Evolutionary conservation across 371 early-diverging fungal genomes (phyloP).

Genomic region (Mortierella sp.): DNA sequence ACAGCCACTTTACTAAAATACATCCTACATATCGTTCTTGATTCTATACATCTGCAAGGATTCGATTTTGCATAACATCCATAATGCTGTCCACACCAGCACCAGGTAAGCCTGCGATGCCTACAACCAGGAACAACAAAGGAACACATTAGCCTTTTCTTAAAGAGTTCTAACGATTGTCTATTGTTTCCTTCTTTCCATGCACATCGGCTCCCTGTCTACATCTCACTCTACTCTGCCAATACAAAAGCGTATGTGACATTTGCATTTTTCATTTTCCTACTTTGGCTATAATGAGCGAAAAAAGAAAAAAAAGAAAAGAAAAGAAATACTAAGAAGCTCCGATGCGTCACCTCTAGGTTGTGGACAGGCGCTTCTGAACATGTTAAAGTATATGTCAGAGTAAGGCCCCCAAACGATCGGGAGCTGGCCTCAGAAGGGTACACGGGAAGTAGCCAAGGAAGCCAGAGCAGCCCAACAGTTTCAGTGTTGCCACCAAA

Average conservation of each 20-base stretch:
- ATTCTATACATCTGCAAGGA: background rate
- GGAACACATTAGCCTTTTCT: background rate
- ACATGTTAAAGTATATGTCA: slow-evolving; percentile 53
- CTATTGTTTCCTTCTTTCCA: background rate
- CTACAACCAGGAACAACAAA: background rate
- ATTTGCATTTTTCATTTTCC: no score
- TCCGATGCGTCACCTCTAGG: background rate
- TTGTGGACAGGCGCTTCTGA: slow-evolving; percentile 45
- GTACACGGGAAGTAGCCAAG: slow-evolving; percentile 28
- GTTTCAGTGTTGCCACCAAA: slow-evolving; percentile 30
- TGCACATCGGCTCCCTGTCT: background rate
- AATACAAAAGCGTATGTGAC: background rate
- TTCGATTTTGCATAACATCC: background rate
- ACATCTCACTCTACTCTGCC: background rate
- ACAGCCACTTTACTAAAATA: background rate
- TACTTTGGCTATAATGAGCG: background rate
- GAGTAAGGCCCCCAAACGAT: slow-evolving; percentile 54
- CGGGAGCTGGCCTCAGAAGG: slow-evolving; percentile 44
- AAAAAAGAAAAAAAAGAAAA: background rate
- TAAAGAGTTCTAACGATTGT: background rate
- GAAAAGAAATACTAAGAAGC: background rate
- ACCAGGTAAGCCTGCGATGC: slow-evolving; percentile 14
- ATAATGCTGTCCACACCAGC: slow-evolving; percentile 32
- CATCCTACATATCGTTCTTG: background rate
- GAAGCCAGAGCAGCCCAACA: slow-evolving; percentile 17